Base-by-base conservation (phyloP, 352 stramenopile genomes). In the Phytopythium aichiense region DNA sequence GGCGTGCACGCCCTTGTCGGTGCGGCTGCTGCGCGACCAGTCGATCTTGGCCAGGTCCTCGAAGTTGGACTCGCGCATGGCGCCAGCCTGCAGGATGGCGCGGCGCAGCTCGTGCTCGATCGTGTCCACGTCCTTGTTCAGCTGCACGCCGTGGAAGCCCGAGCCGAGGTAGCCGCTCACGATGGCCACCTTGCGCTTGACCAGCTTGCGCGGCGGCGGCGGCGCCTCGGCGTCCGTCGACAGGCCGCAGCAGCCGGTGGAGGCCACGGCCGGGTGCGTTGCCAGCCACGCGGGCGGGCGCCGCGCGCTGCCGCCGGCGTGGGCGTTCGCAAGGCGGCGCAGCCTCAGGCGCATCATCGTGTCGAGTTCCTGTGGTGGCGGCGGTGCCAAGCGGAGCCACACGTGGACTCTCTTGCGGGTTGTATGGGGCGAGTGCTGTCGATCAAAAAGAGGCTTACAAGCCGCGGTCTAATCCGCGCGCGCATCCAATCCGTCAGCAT, bases 1-100 rank as follows among this genome's bases (percentile, higher is more conserved):
- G 7, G 91, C 91, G 62, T 98, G 91, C 43, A 97, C 91, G 31
- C 91, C 90, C 61, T 98, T 98, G 73, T 98, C 91, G 25, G 91
- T 98, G 25, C 91, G 85, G 43, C 84, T 95, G 74, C 87, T 96
- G 30, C 89, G 71, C 15, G 89, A 81, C 90, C 90, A 97, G 66
- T 92, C 87, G 57, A 97, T 95, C 71, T 97, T 97, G 64, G 63
- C 69, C 64, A 96, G 56, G 64, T 96, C 81, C 46, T 80, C 87
- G 43, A 94, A 92, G 66, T 97, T 97, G 45, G 82, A 94, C 64
- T 94, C 85, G 42, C 81, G 82, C 67, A 97, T 95, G 58, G 84
- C 84, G 22, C 90, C 90, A 2, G 75, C 79, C 16, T 88, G 38
- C 33, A 94, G 88, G 31, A 97, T 84, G 30, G 89, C 90, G 16